A percentile compares a stretch with the other conserved stretches of the same genome.
Conservation (phyloP, 73 alveolate species). For the Symbiodinium pilosum region DNA sequence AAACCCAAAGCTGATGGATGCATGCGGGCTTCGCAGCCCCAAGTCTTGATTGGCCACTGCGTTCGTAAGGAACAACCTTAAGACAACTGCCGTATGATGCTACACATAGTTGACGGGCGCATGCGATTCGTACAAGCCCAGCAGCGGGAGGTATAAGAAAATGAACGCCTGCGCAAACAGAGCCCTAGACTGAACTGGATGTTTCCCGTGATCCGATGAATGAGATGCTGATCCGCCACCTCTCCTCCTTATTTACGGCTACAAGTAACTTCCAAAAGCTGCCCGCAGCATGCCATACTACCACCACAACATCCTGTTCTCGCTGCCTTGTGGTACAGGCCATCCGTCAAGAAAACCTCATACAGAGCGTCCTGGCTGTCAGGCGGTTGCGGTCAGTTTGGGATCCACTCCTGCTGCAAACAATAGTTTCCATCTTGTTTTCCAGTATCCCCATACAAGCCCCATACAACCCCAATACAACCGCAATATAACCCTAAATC, state of each 20-base stretch:
- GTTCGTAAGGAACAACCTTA: constrained; percentile 1
- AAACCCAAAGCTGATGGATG: neutral
- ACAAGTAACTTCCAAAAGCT: too few species aligned
- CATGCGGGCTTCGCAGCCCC: neutral
- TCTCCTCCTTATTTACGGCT: too few species aligned
- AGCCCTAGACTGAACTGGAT: neutral
- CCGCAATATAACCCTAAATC: too few species aligned
- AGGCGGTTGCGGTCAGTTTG: neutral
- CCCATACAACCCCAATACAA: too few species aligned
- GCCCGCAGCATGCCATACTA: too few species aligned
- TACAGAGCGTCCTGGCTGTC: neutral
- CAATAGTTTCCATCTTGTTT: too few species aligned
- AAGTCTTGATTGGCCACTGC: constrained; percentile 27
- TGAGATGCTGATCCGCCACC: too few species aligned
- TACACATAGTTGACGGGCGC: too few species aligned
- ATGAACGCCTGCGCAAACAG: constrained; percentile 19
- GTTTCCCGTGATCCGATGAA: too few species aligned
- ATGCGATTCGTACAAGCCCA: too few species aligned
- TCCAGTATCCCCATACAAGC: too few species aligned
- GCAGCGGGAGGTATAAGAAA: constrained; percentile 9
- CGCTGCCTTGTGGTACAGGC: neutral
- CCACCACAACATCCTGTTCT: neutral
- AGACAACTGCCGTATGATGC: too few species aligned
- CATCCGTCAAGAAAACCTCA: neutral
- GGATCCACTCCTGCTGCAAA: neutral